phyloP scores from a whole-genome alignment of 2,329 filamentous ascomycete species.

The Monilinia vaccinii-corymbosi region DNA sequence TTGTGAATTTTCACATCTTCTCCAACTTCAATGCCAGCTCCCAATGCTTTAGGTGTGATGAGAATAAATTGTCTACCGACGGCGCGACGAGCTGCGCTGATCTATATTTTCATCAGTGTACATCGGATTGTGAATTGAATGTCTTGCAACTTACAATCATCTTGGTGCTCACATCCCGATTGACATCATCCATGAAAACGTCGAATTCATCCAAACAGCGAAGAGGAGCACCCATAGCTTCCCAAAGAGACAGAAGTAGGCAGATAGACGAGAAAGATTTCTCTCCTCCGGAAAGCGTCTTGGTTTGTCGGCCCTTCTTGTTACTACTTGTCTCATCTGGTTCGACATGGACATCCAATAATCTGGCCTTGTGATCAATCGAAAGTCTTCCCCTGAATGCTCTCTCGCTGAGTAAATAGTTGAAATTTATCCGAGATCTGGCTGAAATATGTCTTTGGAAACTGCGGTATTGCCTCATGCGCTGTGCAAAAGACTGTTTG shows the following conservation, averaged over 20 bases:
- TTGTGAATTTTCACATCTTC: slow-evolving; percentile 72
- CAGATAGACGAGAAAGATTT: slow-evolving; percentile 98
- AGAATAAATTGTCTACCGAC: slow-evolving; percentile 93
- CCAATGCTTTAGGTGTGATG: slow-evolving; percentile 85
- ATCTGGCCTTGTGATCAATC: slow-evolving; percentile 66
- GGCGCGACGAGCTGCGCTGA: slow-evolving; percentile 72
- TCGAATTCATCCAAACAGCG: slow-evolving; percentile 97
- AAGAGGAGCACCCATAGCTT: slow-evolving; percentile 93
- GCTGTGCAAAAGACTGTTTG: slow-evolving; percentile 54
- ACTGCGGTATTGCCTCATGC: slow-evolving; percentile 65
- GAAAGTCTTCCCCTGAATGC: slow-evolving; percentile 76
- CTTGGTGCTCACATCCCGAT: slow-evolving; percentile 83
- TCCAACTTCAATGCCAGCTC: slow-evolving; percentile 45
- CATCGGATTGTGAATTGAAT: not conserved
- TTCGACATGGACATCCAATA: slow-evolving; percentile 69
- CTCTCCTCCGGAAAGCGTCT: slow-evolving; percentile 89
- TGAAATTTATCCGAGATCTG: slow-evolving; percentile 78
- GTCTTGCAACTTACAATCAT: slow-evolving; percentile 62
- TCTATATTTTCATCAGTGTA: slow-evolving; percentile 37
- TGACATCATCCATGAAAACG: slow-evolving; percentile 98
- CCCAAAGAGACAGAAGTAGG: slow-evolving; percentile 86
- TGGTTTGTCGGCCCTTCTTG: slow-evolving; percentile 69
- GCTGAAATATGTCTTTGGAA: slow-evolving; percentile 82
- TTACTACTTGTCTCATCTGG: slow-evolving; percentile 60
- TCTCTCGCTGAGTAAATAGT: slow-evolving; percentile 79